Evolutionary conservation across 1,284 basidiomycete species (phyloP).

Genomic region (Peniophora sp.): DNA sequence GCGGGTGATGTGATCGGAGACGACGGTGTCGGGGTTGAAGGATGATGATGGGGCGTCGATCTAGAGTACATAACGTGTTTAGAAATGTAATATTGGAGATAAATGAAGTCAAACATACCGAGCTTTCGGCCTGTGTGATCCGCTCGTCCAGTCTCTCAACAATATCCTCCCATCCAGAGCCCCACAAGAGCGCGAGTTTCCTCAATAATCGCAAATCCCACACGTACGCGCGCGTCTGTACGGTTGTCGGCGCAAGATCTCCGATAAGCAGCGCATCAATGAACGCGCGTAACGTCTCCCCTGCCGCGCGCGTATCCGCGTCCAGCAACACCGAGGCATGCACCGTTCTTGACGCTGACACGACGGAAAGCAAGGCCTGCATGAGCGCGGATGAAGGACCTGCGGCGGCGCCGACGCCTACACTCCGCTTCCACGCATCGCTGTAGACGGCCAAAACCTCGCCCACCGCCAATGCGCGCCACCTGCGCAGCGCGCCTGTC

Average conservation of each 20-base stretch:
- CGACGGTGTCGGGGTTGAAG: constrained; percentile 5
- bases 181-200: constrained; percentile 32
- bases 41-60: background rate
- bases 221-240: constrained; percentile 8
- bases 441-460: constrained; percentile 18
- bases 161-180: constrained; percentile 25
- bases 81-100: background rate
- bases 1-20: constrained; percentile 18
- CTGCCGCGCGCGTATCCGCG: constrained; percentile 25
- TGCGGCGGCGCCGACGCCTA: background rate
- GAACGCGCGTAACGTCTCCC: constrained; percentile 34
- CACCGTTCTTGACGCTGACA: constrained; percentile 44
- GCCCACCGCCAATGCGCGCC: constrained; percentile 37
- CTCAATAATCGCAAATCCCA: constrained; percentile 47
- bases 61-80: background rate
- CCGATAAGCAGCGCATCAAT: constrained; percentile 25
- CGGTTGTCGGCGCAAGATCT: constrained; percentile 19
- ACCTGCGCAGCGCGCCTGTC: constrained; percentile 35
- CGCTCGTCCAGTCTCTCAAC: constrained; percentile 19
- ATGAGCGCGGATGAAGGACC: constrained; percentile 44
- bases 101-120: constrained; percentile 18
- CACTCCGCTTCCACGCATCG: constrained; percentile 1
- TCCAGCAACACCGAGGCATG: constrained; percentile 32
- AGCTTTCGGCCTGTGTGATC: constrained; percentile 17
- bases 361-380: constrained; percentile 46